phyloP scores from a whole-genome alignment of 2,329 filamentous ascomycete species.

The Alternaria gansuensis region DNA sequence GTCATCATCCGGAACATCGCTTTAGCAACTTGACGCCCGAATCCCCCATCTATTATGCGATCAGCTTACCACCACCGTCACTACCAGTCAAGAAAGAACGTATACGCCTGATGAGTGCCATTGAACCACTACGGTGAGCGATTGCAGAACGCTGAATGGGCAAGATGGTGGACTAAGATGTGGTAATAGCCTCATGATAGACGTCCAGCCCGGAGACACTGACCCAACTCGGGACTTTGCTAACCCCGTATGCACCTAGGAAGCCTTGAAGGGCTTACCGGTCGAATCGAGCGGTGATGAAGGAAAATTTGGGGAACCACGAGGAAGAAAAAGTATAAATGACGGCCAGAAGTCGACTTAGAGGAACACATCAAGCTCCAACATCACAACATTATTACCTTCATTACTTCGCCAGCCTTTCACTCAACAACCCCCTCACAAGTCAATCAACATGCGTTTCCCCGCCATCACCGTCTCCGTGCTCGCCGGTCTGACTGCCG shows the following conservation, averaged over 20 bases:
- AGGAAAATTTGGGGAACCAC: background rate
- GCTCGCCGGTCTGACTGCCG: conserved; percentile 16
- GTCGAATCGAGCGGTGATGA: background rate
- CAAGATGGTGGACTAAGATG: background rate
- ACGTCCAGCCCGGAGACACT: conserved; percentile 5
- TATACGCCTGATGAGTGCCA: background rate
- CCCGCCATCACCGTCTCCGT: conserved; percentile 18
- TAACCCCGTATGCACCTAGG: background rate
- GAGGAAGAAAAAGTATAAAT: conserved; percentile 13
- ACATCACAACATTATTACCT: conserved; percentile 11
- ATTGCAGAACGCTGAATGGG: conserved; percentile 5
- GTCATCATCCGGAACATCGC: background rate
- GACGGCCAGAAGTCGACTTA: background rate
- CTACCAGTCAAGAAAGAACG: background rate
- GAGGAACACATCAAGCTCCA: conserved; percentile 8
- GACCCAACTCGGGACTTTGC: background rate
- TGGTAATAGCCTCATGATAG: conserved; percentile 1
- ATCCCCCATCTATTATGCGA: conserved; percentile 4
- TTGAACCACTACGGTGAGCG: background rate
- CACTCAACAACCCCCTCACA: background rate
- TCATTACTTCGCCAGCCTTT: conserved; percentile 8
- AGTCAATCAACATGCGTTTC: conserved; percentile 20
- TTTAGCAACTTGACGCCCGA: background rate
- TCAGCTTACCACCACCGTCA: conserved; percentile 18
- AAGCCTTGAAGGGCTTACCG: background rate